Evolutionary conservation across 208 protist genomes (phyloP).

Genomic region (Trypanosoma platydactyli): DNA sequence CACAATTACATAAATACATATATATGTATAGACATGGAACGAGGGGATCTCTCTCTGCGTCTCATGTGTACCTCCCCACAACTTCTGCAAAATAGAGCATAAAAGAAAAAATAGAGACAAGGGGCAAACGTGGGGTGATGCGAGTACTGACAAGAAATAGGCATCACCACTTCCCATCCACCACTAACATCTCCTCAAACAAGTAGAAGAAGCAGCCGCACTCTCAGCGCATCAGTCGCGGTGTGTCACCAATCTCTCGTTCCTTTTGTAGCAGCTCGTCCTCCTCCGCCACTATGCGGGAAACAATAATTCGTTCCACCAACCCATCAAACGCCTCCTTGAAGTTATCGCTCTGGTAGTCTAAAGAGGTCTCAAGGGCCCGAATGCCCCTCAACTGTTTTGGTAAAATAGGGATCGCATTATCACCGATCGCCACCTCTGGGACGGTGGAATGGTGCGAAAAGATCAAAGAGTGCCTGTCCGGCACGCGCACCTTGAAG

Average conservation of each 20-base stretch:
- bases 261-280: slow-evolving; percentile 65
- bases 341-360: slow-evolving; percentile 90
- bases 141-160: too few species aligned
- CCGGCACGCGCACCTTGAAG: slow-evolving; percentile 50
- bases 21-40: too few species aligned
- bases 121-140: too few species aligned
- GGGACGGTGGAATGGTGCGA: slow-evolving; percentile 72
- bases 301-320: slow-evolving; percentile 65
- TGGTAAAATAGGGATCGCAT: slow-evolving; percentile 55
- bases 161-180: too few species aligned
- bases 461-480: slow-evolving; percentile 75
- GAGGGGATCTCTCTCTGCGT: too few species aligned
- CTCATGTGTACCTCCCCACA: too few species aligned
- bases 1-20: neutral
- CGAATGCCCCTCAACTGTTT: slow-evolving; percentile 75
- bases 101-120: too few species aligned
- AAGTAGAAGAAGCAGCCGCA: too few species aligned
- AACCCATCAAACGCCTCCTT: slow-evolving; percentile 88
- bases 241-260: slow-evolving; percentile 29
- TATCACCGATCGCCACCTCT: slow-evolving; percentile 29
- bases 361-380: slow-evolving; percentile 82
- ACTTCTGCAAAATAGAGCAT: neutral
- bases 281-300: slow-evolving; percentile 71
- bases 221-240: slow-evolving; percentile 30
- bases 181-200: too few species aligned